A percentile compares a stretch with the other conserved stretches of the same genome.
phyloP scores from a whole-genome alignment of 1,284 basidiomycete genomes.

The Malassezia equina region DNA sequence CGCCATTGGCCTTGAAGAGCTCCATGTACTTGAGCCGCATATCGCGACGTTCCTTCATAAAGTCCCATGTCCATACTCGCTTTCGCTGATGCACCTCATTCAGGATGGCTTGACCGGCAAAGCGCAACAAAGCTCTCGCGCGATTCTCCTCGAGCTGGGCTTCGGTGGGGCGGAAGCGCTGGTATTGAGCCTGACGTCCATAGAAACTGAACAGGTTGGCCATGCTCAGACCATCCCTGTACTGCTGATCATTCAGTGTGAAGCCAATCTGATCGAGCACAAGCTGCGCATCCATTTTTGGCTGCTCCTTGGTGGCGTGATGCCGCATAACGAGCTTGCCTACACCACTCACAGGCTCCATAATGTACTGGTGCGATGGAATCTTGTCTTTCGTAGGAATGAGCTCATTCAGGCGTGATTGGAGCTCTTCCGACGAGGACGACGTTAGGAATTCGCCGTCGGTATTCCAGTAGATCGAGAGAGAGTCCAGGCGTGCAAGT shows the following conservation, averaged over 20 bases:
- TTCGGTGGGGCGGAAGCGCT: slow-evolving; percentile 58
- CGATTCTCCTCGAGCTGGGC: slow-evolving; percentile 59
- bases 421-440: slow-evolving; percentile 56
- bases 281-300: slow-evolving; percentile 77
- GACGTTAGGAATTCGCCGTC: slow-evolving; percentile 74
- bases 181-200: slow-evolving; percentile 67
- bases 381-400: slow-evolving; percentile 37
- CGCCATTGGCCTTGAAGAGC: slow-evolving; percentile 59
- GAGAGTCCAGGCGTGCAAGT: slow-evolving; percentile 73
- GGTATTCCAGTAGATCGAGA: slow-evolving; percentile 93
- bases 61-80: slow-evolving; percentile 81
- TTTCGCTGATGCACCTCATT: slow-evolving; percentile 76
- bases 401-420: slow-evolving; percentile 67
- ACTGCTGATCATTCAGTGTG: slow-evolving; percentile 85
- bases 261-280: slow-evolving; percentile 91
- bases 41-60: slow-evolving; percentile 78
- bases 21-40: slow-evolving; percentile 72
- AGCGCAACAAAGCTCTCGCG: slow-evolving; percentile 65
- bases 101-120: slow-evolving; percentile 71
- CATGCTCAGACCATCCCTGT: slow-evolving; percentile 83
- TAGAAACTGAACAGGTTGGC: slow-evolving; percentile 97
- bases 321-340: slow-evolving; percentile 74
- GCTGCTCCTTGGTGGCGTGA: slow-evolving; percentile 58
- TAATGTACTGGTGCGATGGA: slow-evolving; percentile 72
- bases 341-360: slow-evolving; percentile 91